Percentiles rank a stretch among this genome's conserved stretches.
phyloP scores from a whole-genome alignment of 2,329 filamentous ascomycete species.

The Elsinoe fawcettii region DNA sequence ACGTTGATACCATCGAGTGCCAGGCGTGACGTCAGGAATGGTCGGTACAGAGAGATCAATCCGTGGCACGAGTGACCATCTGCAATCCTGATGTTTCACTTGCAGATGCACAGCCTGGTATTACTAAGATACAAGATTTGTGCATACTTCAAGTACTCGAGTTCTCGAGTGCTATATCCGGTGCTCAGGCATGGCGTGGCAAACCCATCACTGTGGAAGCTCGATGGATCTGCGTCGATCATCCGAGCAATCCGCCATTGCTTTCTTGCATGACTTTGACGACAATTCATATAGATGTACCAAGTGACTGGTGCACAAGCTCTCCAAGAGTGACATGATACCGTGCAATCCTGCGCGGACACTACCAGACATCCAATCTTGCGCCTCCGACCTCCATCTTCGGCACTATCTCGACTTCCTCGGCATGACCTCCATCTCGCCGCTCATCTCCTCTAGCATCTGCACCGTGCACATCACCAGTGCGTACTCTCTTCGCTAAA shows the following conservation, averaged over 20 bases:
- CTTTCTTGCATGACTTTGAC: conserved; percentile 1
- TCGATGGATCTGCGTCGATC: conserved; percentile 9
- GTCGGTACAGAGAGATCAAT: neutral
- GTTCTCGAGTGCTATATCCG: no score
- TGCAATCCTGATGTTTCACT: neutral
- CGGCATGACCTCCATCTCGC: conserved; percentile 21
- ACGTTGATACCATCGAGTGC: neutral
- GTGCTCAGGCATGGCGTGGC: no score
- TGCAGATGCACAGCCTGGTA: neutral
- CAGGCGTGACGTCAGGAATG: neutral
- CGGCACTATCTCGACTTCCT: conserved; percentile 18
- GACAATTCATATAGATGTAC: neutral
- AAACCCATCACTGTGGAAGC: neutral
- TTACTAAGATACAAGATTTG: neutral
- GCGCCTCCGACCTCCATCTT: neutral
- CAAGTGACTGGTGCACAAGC: neutral
- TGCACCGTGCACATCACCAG: conserved; percentile 21
- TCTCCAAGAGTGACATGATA: neutral
- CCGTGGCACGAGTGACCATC: neutral
- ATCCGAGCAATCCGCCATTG: conserved; percentile 8
- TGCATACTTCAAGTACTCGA: no score
- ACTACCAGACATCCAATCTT: conserved; percentile 2
- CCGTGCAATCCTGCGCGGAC: conserved; percentile 8
- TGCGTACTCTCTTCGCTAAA: conserved; percentile 27
- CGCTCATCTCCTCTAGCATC: conserved; percentile 24